Base-by-base conservation (phyloP, 768 basidiomycete genomes). In the Tylopilus subfusipes region DNA sequence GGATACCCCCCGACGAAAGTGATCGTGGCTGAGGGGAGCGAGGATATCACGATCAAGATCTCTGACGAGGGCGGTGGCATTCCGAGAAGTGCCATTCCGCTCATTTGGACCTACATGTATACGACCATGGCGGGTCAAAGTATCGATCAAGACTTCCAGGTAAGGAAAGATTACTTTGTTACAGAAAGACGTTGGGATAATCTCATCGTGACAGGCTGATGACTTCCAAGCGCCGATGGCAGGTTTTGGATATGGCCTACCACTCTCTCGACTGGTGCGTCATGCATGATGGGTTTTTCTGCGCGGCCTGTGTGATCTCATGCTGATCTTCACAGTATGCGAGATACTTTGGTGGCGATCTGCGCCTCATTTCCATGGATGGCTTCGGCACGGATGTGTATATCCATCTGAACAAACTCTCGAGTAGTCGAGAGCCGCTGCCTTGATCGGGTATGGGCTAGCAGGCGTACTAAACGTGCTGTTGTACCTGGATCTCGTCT, bases 91-190 rank as follows among this genome's bases (percentile, higher is more conserved):
- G 91, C 92, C 0, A 88, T 98, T 16, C 93, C 94, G 9, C 79
- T 95, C 43, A 96, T 99, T 50, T 99, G 97, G 97, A 99, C 96
- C 54, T 98, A 94, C 70, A 96, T 97, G 92, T 93, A 93, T 62
- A 93, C 91, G 48, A 93, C 87, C 13, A 89, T 90, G 90, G 75
- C 75, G 43, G 78, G 80, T 13, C 81, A 86, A 70, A 80, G 78
- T 16, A 80, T 90, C 43, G 88, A 86, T 59, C 83, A 86, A 70
- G 83, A 91, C 58, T 90, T 93, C 61, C 82, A 68, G 50, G 65
- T 61, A 21, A 61, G 42, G 36, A 11, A 2, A 8, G 9, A 36
- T 8, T 30, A 2, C 13, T 5, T 21, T 11, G 4, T 0, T 3
- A 5, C 11, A 27, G 21, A 40, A 12, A 29, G 25, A 11, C 24